Conservation (phyloP, 495 filamentous ascomycete genomes). For the Xylaria longipes region DNA sequence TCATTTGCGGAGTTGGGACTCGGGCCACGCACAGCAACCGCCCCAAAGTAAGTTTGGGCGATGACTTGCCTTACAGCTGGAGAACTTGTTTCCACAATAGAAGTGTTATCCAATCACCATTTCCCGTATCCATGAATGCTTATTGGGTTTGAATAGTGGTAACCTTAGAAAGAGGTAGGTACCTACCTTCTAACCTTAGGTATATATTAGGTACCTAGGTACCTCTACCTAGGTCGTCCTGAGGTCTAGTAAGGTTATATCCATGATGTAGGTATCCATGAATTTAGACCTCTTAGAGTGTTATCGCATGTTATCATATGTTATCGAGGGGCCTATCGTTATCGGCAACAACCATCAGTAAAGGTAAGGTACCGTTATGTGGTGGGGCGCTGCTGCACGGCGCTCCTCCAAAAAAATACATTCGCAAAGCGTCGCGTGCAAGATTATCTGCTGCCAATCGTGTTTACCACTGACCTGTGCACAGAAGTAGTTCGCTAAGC, state of each 20-base stretch:
- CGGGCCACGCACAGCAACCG: neutral
- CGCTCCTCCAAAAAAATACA: constrained; percentile 13
- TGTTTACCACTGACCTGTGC: neutral
- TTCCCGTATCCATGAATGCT: neutral
- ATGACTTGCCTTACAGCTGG: neutral
- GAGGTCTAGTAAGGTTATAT: too few relatives aligned
- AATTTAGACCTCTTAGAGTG: neutral
- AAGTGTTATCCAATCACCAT: neutral
- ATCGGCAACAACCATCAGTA: neutral
- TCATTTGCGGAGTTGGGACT: neutral
- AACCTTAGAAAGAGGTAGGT: too few relatives aligned
- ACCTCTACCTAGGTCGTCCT: too few relatives aligned
- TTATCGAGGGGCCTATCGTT: constrained; percentile 16
- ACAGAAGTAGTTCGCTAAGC: neutral
- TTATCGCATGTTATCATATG: neutral
- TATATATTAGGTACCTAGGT: too few relatives aligned
- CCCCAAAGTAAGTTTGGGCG: neutral
- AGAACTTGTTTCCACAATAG: neutral
- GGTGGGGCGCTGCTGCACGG: constrained; percentile 8
- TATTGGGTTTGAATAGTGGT: neutral
- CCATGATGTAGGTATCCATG: neutral
- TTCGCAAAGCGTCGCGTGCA: neutral
- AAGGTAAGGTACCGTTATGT: neutral
- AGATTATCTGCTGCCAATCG: neutral
- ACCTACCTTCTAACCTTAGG: too few relatives aligned